These are phyloP conservation scores for Citrullus colocynthis DNA, from an alignment of 306 rosid species.

Conservation along the genomic window DNA sequence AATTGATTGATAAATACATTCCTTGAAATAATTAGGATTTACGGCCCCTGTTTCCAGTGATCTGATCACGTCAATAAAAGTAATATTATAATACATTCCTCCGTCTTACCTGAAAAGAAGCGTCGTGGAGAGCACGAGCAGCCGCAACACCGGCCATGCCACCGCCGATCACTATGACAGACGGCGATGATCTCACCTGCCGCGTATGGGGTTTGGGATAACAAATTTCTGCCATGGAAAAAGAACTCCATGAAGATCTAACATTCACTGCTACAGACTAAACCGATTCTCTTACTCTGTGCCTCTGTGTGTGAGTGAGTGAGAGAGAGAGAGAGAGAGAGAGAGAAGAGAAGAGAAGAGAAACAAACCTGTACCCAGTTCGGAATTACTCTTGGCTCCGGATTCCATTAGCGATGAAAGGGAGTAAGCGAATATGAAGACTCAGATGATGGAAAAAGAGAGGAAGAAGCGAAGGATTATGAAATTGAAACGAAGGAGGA, in stretches of 20 bases:
- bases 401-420: constrained; percentile 43
- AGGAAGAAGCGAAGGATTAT: constrained; percentile 21
- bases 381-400: constrained; percentile 45
- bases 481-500: constrained; percentile 22
- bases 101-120: constrained; percentile 50
- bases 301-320: background rate
- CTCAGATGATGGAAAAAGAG: constrained; percentile 9
- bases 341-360: background rate
- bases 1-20: background rate
- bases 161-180: constrained; percentile 76
- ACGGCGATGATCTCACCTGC: constrained; percentile 33
- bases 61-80: background rate
- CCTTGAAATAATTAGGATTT: background rate
- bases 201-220: constrained; percentile 27
- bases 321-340: background rate
- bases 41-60: background rate
- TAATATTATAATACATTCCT: background rate
- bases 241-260: background rate
- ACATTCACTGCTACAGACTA: constrained; percentile 8
- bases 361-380: constrained; percentile 62
- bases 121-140: constrained; percentile 60
- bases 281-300: constrained; percentile 13
- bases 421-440: constrained; percentile 15
- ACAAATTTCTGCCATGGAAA: constrained; percentile 26
- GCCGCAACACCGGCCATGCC: constrained; percentile 87